Evolutionary conservation across 73 alveolate genomes (phyloP).

Genomic region (Blepharisma stoltei): DNA sequence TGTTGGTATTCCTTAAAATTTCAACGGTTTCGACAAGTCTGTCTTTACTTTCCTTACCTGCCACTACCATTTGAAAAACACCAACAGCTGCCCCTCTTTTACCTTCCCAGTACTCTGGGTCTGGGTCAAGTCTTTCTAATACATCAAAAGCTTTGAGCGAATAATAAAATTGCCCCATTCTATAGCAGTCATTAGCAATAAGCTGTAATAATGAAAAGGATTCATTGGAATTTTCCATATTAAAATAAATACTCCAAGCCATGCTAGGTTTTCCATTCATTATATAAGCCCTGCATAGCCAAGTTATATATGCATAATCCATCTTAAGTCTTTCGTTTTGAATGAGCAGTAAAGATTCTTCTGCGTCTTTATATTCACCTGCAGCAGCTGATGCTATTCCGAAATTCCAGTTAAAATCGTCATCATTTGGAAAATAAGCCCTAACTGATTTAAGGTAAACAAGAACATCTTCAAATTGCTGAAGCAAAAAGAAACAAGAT

Average conservation of each 20-base stretch:
- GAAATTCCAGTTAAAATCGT: constrained; percentile 97
- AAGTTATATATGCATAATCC: constrained; percentile 70
- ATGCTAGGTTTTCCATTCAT: constrained; percentile 88
- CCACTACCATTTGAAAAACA: constrained; percentile 81
- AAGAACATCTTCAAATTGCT: constrained; percentile 57
- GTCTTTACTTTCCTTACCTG: constrained; percentile 77
- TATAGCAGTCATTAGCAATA: constrained; percentile 97
- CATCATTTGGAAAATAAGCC: constrained; percentile 90
- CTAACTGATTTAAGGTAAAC: constrained; percentile 80
- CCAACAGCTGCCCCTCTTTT: constrained; percentile 90
- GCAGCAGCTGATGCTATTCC: constrained; percentile 92
- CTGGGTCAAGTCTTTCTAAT: constrained; percentile 96
- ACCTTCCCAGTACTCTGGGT: constrained; percentile 96
- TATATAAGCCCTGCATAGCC: constrained; percentile 94
- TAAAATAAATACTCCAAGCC: constrained; percentile 69
- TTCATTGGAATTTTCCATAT: constrained; percentile 95
- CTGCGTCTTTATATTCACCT: constrained; percentile 87
- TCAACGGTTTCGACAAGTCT: constrained; percentile 72
- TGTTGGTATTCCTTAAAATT: constrained; percentile 77
- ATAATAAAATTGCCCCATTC: constrained; percentile 98
- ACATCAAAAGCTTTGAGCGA: constrained; percentile 97
- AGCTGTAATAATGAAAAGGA: constrained; percentile 81
- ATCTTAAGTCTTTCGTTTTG: constrained; percentile 72
- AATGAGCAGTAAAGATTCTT: constrained; percentile 76
- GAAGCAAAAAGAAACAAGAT: constrained; percentile 91